Evolutionary conservation across 129 eudicot species (phyloP).

Genomic region (Glebionis coronaria): DNA sequence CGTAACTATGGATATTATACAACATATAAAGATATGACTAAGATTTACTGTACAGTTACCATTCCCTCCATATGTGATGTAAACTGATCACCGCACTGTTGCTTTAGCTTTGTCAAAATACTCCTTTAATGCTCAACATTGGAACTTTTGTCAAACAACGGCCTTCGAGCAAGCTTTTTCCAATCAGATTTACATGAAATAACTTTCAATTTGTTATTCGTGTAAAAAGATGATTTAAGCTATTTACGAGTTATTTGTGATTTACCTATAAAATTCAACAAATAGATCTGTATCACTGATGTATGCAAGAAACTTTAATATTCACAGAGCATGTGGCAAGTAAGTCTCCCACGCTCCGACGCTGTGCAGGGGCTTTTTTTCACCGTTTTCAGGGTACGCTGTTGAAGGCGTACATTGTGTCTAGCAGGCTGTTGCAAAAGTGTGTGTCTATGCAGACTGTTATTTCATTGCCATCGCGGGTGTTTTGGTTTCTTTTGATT

Average conservation of each 20-base stretch:
- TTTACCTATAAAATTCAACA: conserved; percentile 81
- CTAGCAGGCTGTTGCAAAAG: no score
- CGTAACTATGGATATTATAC: not conserved
- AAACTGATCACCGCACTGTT: conserved; percentile 63
- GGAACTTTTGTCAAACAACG: conserved; percentile 54
- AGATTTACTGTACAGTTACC: conserved; percentile 28
- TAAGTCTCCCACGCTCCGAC: no score
- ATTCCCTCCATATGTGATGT: conserved; percentile 66
- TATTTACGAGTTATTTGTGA: not conserved
- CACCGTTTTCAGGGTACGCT: no score
- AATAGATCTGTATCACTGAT: conserved; percentile 88
- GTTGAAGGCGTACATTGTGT: no score
- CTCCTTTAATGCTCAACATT: conserved; percentile 54
- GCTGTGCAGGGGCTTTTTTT: no score
- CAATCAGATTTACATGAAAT: conserved; percentile 18
- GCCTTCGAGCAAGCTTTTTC: conserved; percentile 59
- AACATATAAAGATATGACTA: not conserved
- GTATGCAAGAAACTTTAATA: conserved; percentile 87
- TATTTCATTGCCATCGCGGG: no score
- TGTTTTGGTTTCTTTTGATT: no score
- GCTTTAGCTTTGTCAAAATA: conserved; percentile 48
- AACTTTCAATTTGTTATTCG: not conserved
- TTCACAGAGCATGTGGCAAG: no score
- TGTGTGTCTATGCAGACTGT: no score
- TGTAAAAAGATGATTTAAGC: not conserved